Conservation (phyloP, 257 asterid genomes). For the Solanum acaule region DNA sequence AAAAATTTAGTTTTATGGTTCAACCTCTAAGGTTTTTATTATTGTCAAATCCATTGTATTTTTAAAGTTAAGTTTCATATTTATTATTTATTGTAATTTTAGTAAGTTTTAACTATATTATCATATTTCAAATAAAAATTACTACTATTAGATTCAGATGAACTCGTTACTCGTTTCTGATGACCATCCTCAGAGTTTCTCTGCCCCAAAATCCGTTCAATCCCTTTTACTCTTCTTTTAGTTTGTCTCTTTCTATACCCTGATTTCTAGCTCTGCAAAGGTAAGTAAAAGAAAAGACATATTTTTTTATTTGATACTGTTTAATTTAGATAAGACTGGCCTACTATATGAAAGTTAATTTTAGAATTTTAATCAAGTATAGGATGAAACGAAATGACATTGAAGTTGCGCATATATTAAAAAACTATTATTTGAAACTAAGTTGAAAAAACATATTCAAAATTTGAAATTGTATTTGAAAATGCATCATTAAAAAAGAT, state of each 20-base stretch:
- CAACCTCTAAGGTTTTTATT: no score
- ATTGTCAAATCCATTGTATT: no score
- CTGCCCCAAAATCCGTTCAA: neutral
- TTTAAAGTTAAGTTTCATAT: neutral
- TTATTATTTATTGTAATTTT: neutral
- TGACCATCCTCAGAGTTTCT: neutral
- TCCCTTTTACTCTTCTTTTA: neutral
- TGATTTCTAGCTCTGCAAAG: neutral
- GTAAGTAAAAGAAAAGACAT: neutral
- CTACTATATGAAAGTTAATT: neutral
- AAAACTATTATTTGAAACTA: neutral
- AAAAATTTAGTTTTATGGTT: no score
- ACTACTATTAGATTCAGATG: no score
- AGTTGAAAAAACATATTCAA: neutral
- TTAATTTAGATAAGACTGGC: neutral
- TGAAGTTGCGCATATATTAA: neutral
- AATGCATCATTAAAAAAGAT: neutral
- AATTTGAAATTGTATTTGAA: neutral
- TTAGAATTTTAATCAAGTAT: neutral
- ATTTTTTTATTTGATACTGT: neutral
- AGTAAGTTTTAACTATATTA: no score
- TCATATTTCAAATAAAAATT: no score
- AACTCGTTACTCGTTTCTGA: neutral
- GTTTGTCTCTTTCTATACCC: neutral
- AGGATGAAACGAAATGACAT: neutral